phyloP scores from a whole-genome alignment of 1,284 basidiomycete genomes.

The Butyriboletus appendiculatus region DNA sequence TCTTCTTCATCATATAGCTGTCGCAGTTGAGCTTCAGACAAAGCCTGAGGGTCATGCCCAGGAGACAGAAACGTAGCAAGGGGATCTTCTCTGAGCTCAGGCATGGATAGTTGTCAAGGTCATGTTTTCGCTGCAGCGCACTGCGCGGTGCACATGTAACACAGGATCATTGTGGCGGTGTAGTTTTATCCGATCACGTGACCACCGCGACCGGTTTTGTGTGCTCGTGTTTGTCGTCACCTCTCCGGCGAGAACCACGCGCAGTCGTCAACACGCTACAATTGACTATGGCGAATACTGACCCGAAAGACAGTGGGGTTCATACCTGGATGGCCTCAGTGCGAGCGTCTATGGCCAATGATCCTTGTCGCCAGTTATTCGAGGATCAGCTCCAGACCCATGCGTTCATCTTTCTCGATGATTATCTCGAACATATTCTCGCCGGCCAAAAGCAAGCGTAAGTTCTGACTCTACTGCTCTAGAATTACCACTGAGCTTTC shows the following conservation, averaged over 20 bases:
- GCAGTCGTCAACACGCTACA: not conserved
- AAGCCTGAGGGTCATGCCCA: slow-evolving; percentile 7
- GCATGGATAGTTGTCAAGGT: slow-evolving; percentile 10
- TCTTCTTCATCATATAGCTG: slow-evolving; percentile 64
- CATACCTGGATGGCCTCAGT: slow-evolving; percentile 67
- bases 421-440: slow-evolving; percentile 73
- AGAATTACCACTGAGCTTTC: not conserved
- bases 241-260: slow-evolving; percentile 1
- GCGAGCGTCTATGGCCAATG: slow-evolving; percentile 66
- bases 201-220: slow-evolving; percentile 26
- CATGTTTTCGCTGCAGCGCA: not conserved
- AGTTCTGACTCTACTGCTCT: not conserved
- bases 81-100: slow-evolving; percentile 2
- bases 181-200: slow-evolving; percentile 27
- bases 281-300: slow-evolving; percentile 14
- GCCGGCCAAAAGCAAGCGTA: slow-evolving; percentile 66
- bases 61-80: not conserved
- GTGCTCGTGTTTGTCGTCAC: slow-evolving; percentile 15
- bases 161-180: slow-evolving; percentile 8
- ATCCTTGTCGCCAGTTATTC: slow-evolving; percentile 67
- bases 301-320: slow-evolving; percentile 36
- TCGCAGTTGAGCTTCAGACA: slow-evolving; percentile 46
- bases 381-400: slow-evolving; percentile 71
- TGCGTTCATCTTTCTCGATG: slow-evolving; percentile 75
- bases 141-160: too few species aligned